phyloP scores from a whole-genome alignment of 2,329 filamentous ascomycete species.

The Colletotrichum lini region DNA sequence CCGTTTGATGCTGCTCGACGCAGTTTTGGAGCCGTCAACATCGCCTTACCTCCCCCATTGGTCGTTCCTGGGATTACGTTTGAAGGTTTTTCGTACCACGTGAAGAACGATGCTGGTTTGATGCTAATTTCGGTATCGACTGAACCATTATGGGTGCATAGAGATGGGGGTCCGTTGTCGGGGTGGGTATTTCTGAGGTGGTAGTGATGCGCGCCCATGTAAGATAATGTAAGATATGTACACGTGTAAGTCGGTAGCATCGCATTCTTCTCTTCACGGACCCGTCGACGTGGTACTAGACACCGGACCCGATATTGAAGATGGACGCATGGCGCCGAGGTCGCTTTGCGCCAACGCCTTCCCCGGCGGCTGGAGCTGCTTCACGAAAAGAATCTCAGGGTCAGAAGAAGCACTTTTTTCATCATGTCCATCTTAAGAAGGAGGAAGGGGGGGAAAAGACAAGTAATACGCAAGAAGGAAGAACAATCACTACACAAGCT shows the following conservation, averaged over 20 bases:
- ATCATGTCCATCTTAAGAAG: constrained; percentile 21
- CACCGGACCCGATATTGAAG: constrained; percentile 28
- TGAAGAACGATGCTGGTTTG: neutral
- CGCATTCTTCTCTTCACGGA: constrained; percentile 13
- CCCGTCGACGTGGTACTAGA: constrained; percentile 26
- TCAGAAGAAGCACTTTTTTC: constrained; percentile 15
- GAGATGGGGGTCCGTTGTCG: neutral
- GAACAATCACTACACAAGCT: too few relatives aligned
- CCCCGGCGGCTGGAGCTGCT: constrained; percentile 34
- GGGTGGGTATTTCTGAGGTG: constrained; percentile 9
- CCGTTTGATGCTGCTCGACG: constrained; percentile 9
- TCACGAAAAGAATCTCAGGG: constrained; percentile 11
- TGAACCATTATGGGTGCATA: neutral
- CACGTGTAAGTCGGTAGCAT: neutral
- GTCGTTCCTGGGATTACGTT: too few relatives aligned
- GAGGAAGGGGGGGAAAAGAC: neutral
- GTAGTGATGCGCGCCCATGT: neutral
- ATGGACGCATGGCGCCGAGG: constrained; percentile 38
- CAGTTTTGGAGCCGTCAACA: constrained; percentile 18
- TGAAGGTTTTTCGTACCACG: too few relatives aligned
- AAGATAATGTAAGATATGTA: neutral
- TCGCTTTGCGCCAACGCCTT: constrained; percentile 37
- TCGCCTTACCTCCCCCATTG: neutral
- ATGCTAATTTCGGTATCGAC: constrained; percentile 11
- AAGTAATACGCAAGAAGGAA: neutral